Base-by-base conservation (phyloP, 148 eudicot species). In the Cornus controversa region DNA sequence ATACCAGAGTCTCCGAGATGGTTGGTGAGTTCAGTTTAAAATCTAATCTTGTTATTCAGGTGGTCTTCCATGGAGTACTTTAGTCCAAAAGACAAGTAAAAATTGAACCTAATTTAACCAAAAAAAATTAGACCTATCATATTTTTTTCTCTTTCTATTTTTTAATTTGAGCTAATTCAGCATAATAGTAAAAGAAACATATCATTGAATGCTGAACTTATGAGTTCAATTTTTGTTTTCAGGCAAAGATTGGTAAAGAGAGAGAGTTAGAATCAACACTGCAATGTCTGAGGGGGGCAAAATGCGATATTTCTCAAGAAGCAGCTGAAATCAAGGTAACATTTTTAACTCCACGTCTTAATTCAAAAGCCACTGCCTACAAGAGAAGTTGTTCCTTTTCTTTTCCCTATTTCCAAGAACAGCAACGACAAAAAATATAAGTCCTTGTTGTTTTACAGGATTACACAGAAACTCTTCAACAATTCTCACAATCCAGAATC, bases 241-340 rank as follows among this genome's bases (percentile, higher is more conserved):
- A 91, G 97, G 87, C 89, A 34, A 89, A 82, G 76, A 73, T 82
- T 24, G 91, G 91, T 67, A 70, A 47, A 47, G 89, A 85, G 58
- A 77, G 86, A 75, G 84, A 78, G 22, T 84, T 63, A 65, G 86
- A 80, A 47, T 75, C 85, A 64, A 67, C 88, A 57, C 70, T 93
- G 47, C 84, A 50, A 25, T 72, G 83, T 50, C 94, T 91, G 24
- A 85, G 94, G 83, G 97, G 94, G 53, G 34, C 71, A 36, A 74
- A 81, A 25, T 74, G 65, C 11, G 87, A 92, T 74, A 82, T 92
- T 78, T 75, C 83, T 69, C 63, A 69, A 34, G 97, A 91, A 85
- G 89, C 91, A 75, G 86, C 90, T 67, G 91, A 86, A 63, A 93
- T 93, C 73, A 80, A 82, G 83, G 91, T 92, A 85, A 81, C n/a